Evolutionary conservation across 441 rosid genomes (phyloP).

Genomic region (Theobroma grandiflorum): DNA sequence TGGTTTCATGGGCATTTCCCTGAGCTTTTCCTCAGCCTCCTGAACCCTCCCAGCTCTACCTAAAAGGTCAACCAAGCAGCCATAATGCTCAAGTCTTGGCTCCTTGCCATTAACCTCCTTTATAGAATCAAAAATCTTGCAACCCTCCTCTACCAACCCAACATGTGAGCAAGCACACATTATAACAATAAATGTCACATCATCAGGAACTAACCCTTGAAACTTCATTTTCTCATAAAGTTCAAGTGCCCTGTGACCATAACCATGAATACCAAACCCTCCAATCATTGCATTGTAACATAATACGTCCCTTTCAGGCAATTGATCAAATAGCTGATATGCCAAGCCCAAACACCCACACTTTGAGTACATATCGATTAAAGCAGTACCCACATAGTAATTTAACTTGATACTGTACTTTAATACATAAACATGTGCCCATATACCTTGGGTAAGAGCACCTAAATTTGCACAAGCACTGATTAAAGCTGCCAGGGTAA

Average conservation of each 20-base stretch:
- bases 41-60: constrained; percentile 57
- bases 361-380: constrained; percentile 48
- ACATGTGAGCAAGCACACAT: constrained; percentile 67
- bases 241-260: constrained; percentile 51
- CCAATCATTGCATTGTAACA: constrained; percentile 72
- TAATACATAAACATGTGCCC: constrained; percentile 66
- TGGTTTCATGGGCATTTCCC: constrained; percentile 68
- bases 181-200: constrained; percentile 54
- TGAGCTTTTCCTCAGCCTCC: constrained; percentile 56
- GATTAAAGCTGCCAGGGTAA: constrained; percentile 62
- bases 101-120: constrained; percentile 40
- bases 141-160: constrained; percentile 59
- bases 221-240: constrained; percentile 45
- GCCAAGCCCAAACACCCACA: constrained; percentile 56
- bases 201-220: constrained; percentile 54
- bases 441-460: constrained; percentile 51
- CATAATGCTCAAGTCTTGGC: constrained; percentile 69
- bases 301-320: constrained; percentile 46
- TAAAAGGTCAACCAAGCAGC: constrained; percentile 70
- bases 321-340: constrained; percentile 54
- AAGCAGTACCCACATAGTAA: constrained; percentile 59
- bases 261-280: constrained; percentile 58
- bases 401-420: constrained; percentile 49
- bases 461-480: constrained; percentile 63
- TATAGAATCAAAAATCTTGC: constrained; percentile 52